A percentile compares a stretch with the other conserved stretches of the same genome.
Evolutionary conservation across 2,329 filamentous ascomycete species (phyloP).

Genomic region (Onygenales sp.): DNA sequence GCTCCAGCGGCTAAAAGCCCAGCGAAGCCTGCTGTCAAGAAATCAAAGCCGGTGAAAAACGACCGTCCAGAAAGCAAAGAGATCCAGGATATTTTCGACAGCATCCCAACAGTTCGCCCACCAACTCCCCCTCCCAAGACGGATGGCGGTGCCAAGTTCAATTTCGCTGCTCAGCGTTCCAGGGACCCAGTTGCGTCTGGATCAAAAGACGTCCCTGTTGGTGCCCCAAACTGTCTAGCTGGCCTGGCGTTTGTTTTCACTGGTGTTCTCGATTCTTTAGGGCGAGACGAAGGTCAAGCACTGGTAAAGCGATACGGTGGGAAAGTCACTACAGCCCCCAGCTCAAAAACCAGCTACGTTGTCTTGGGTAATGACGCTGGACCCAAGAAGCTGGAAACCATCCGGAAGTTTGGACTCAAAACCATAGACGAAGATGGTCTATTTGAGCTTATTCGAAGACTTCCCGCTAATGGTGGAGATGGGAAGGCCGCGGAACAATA

Average conservation of each 20-base stretch:
- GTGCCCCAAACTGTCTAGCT: constrained; percentile 78
- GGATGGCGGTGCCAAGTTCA: constrained; percentile 53
- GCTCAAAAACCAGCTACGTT: constrained; percentile 88
- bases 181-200: constrained; percentile 56
- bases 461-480: constrained; percentile 79
- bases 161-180: constrained; percentile 51
- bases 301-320: constrained; percentile 91
- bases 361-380: constrained; percentile 86
- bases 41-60: constrained; percentile 56
- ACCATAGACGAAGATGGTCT: constrained; percentile 91
- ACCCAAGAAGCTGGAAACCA: constrained; percentile 84
- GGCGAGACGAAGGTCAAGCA: constrained; percentile 73
- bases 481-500: constrained; percentile 80
- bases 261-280: constrained; percentile 68
- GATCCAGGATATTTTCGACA: constrained; percentile 77
- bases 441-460: constrained; percentile 68
- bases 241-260: constrained; percentile 95
- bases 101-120: constrained; percentile 70
- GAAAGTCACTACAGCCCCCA: constrained; percentile 76
- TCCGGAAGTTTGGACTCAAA: constrained; percentile 68
- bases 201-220: constrained; percentile 66
- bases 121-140: constrained; percentile 69
- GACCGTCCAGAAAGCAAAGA: constrained; percentile 57
- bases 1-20: constrained; percentile 25
- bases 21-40: constrained; percentile 27